phyloP scores from a whole-genome alignment of 345 rosid genomes.

The Excoecaria agallocha region DNA sequence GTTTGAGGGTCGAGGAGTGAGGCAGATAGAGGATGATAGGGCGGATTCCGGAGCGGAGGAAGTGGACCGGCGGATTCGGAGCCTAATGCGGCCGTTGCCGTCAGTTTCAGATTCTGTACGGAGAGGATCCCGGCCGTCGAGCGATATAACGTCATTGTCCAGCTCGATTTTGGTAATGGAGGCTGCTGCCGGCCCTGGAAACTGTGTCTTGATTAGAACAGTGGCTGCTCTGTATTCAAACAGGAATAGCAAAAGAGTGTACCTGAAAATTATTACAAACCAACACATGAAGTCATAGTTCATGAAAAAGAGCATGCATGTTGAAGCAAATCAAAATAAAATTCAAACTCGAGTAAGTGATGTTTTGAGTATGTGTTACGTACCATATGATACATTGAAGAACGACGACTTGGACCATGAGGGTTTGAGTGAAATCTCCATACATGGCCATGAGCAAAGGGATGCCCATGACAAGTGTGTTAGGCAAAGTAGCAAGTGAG shows the following conservation, averaged over 20 bases:
- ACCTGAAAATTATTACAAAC: slow-evolving; percentile 25
- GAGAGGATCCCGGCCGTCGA: slow-evolving; percentile 51
- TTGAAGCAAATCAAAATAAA: too few relatives aligned
- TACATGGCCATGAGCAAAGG: slow-evolving; percentile 56
- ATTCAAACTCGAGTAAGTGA: too few relatives aligned
- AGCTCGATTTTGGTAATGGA: slow-evolving; percentile 45
- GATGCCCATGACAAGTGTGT: slow-evolving; percentile 61
- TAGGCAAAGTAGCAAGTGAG: slow-evolving; percentile 48
- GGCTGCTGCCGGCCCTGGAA: slow-evolving; percentile 43
- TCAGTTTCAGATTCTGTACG: slow-evolving; percentile 49
- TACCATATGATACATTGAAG: slow-evolving; percentile 51
- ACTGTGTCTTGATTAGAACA: slow-evolving; percentile 37
- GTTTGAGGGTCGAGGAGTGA: slow-evolving; percentile 55
- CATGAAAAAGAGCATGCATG: too few relatives aligned
- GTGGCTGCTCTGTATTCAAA: slow-evolving; percentile 53
- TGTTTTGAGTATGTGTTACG: too few relatives aligned
- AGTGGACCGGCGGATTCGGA: slow-evolving; percentile 49
- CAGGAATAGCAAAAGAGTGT: slow-evolving; percentile 47
- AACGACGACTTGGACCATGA: slow-evolving; percentile 57
- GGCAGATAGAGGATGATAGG: slow-evolving; percentile 41
- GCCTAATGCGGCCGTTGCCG: slow-evolving; percentile 37
- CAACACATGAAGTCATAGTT: neutral
- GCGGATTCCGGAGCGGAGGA: slow-evolving; percentile 53
- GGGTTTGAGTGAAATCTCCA: slow-evolving; percentile 45
- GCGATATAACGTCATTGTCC: slow-evolving; percentile 49